Percentiles rank a stretch among this genome's conserved stretches.
Evolutionary conservation across 129 eudicot species (phyloP).

Genomic region (Pseudognaphalium luteoalbum): DNA sequence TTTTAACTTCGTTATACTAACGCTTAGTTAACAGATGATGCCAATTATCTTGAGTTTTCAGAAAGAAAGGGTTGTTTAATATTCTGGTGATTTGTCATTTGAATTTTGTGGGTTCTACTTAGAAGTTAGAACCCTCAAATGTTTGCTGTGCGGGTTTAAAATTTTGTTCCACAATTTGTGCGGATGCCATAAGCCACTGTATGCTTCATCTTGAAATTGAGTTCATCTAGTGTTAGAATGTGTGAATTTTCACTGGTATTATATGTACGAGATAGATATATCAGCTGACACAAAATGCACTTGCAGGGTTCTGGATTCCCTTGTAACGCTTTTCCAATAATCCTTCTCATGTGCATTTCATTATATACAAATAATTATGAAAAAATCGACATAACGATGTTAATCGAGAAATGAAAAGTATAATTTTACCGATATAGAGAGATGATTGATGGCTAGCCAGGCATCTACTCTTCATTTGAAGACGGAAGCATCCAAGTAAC

Average conservation of each 20-base stretch:
- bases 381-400: neutral
- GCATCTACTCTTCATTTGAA: no score
- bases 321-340: neutral
- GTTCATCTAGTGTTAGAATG: no score
- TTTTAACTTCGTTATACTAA: constrained; percentile 9
- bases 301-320: neutral
- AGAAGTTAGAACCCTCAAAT: neutral
- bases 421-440: neutral
- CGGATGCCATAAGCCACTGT: no score
- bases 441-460: no score
- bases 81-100: neutral
- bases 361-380: neutral
- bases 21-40: neutral
- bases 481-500: no score
- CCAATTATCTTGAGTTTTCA: neutral
- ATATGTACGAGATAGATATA: no score
- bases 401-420: neutral
- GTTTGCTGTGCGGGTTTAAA: constrained; percentile 6
- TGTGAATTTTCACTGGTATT: no score
- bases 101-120: no score
- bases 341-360: neutral
- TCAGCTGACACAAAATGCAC: neutral
- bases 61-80: constrained; percentile 1
- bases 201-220: no score
- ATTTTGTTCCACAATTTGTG: neutral